Evolutionary conservation across 805 yeast species (phyloP), one percentile per base, ranked within the genome.

Genomic region (Saturnispora gosingensis): DNA sequence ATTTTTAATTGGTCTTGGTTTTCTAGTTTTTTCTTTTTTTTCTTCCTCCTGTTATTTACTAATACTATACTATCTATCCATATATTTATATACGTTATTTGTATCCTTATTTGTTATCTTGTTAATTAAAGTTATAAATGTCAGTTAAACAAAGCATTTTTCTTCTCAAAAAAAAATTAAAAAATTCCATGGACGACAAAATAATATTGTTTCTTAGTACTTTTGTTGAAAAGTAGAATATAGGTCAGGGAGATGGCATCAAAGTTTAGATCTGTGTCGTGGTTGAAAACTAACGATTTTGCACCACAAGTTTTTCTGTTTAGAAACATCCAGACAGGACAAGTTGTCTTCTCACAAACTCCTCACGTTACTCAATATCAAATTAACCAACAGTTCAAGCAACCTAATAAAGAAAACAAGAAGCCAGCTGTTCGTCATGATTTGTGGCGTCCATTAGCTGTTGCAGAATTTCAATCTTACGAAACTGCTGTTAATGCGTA

Each of bases 401-500:
- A 87, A 62, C 95, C 96, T 44, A 87, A 88, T 72, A 87, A 96
- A 95, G 85, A 87, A 64, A 88, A 90, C 72, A 75, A 85, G 61
- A 78, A 76, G 59, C 97, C 97, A 4, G 72, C 79, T 38, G 73
- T 81, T 59, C 81, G 98, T 70, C 76, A 83, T 59, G 98, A 90
- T 67, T 73, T 89, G 48, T 90, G 97, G 97, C 76, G 91, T 60
- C 77, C 90, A 49, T 79, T 91, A 87, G 87, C 93, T 44, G 93
- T 89, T 43, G 89, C 87, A 1, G 80, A 79, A 56, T 78, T 85
- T 57, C 72, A 73, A 39, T 67, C 67, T 48, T 80, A 82, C 62
- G 83, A 81, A 47, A 68, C 74, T 43, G 87, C 96, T 2, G 78
- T 80, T 15, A 80, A 82, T 43, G 84, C 93, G 7, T 88, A 82